Evolutionary conservation across 768 basidiomycete genomes (phyloP), one percentile per base, ranked within the genome.

Genomic region (Gloeopeniophorella convolvens): DNA sequence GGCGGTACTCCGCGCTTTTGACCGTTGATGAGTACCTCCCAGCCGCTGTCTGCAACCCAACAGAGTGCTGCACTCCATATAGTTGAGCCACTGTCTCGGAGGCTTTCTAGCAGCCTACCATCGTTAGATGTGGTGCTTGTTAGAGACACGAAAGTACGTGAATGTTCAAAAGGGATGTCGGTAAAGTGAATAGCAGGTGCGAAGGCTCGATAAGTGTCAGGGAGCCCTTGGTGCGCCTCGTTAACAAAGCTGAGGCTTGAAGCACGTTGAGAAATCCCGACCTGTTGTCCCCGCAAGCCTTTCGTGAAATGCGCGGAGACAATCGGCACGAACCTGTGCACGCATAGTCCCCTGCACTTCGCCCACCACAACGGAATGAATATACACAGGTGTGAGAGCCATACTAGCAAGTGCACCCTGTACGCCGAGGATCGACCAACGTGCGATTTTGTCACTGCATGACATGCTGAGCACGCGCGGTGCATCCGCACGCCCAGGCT

Each of bases 381-480:
- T 66, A 61, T 90, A 90, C 6, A 94, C 48, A 0, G 88, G 87
- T 3, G 57, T 59, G 33, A 80, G 67, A 54, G 77, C 70, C 13
- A 52, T 67, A 5, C 82, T 74, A 2, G 78, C 77, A 41, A 96
- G 69, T 1, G 88, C 84, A 3, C 95, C 94, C 61, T 95, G 91
- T 21, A 95, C 72, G 0, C 94, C 94, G 3, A 91, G 70, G 0
- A 85, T 77, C 47, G 75, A 80, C 92, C 93, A 98, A 4, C 77
- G 68, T 0, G 91, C 90, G 34, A 98, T 84, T 67, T 98, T 98
- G 64, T 98, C 94, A 57, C 87, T 90, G 67, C 94, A 98, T 0
- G 92, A 90, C 83, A 96, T 89, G 60, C 78, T 89, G 0, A 78
- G 63, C 1, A 94, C 90, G 0, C 82, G 81, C 0, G 83, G 83